Conservation (phyloP, 768 basidiomycete species). For the Lentinula guzmanii region DNA sequence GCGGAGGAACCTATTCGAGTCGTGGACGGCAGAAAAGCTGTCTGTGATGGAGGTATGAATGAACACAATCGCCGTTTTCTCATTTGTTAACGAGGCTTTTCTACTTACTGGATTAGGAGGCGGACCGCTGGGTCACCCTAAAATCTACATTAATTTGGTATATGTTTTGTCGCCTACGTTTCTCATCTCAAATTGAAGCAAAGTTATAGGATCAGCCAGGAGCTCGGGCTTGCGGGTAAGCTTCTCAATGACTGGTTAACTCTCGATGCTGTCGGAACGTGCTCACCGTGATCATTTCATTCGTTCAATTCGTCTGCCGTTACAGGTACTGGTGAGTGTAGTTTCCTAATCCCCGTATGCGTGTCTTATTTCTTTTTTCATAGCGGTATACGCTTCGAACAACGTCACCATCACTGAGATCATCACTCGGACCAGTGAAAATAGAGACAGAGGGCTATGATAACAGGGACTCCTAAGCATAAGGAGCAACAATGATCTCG, state of each 20-base stretch:
- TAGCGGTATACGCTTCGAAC: constrained; percentile 89
- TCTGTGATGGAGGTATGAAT: constrained; percentile 90
- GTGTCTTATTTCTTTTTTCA: constrained; percentile 8
- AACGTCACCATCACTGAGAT: constrained; percentile 66
- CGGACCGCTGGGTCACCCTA: constrained; percentile 94
- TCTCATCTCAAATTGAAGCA: constrained; percentile 9
- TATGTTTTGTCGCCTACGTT: constrained; percentile 19
- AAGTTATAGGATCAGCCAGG: constrained; percentile 75
- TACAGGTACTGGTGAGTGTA: constrained; percentile 32
- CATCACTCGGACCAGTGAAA: not conserved
- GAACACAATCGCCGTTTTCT: not conserved
- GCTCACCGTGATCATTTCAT: not conserved
- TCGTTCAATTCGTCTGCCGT: not conserved
- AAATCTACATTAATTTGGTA: constrained; percentile 93
- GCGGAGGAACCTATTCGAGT: constrained; percentile 79
- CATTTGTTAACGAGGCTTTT: not conserved
- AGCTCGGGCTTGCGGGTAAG: constrained; percentile 86
- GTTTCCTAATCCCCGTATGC: constrained; percentile 6
- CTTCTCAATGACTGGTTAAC: constrained; percentile 13
- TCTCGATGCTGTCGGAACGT: not conserved
- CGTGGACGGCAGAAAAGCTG: constrained; percentile 77
- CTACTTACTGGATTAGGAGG: constrained; percentile 49
- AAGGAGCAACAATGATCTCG: no score
- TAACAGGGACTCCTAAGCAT: no score
- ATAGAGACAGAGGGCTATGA: not conserved